Percentiles rank a stretch among this genome's conserved stretches.
Conservation (phyloP, 345 rosid genomes). For the Kandelia obovata region DNA sequence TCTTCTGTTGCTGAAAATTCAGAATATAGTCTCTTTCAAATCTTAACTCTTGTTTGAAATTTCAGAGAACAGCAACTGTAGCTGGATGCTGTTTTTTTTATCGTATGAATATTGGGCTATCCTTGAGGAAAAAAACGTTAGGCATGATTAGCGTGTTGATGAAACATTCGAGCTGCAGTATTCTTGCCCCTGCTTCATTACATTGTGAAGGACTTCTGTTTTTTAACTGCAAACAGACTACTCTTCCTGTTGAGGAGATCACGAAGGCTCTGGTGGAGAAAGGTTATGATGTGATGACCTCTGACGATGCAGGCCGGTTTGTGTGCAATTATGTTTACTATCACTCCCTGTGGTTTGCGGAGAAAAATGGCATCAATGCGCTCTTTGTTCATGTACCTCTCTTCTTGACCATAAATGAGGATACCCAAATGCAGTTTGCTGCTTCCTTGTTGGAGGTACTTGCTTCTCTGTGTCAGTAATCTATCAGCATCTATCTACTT, state of each 20-base stretch:
- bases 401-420: conserved; percentile 78
- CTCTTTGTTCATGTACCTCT: conserved; percentile 97
- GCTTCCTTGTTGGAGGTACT: conserved; percentile 92
- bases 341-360: conserved; percentile 89
- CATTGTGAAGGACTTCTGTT: conserved; percentile 2
- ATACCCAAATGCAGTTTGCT: conserved; percentile 86
- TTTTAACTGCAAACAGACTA: conserved; percentile 41
- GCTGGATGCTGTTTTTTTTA: background rate
- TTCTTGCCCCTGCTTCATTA: conserved; percentile 4
- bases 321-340: conserved; percentile 98
- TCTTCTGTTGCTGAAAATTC: too few relatives aligned
- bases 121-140: too few relatives aligned
- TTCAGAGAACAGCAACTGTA: background rate
- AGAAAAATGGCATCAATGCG: conserved; percentile 62
- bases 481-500: conserved; percentile 13
- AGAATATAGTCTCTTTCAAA: background rate
- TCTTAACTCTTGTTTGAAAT: background rate
- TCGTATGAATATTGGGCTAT: too few relatives aligned
- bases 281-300: conserved; percentile 73
- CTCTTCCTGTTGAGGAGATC: conserved; percentile 60
- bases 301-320: conserved; percentile 94
- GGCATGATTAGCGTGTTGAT: too few relatives aligned
- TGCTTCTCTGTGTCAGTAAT: conserved; percentile 53
- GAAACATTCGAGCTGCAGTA: background rate
- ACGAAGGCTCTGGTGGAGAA: conserved; percentile 52